phyloP scores from a whole-genome alignment of 2,329 filamentous ascomycete genomes.

The Huntiella abstrusa region DNA sequence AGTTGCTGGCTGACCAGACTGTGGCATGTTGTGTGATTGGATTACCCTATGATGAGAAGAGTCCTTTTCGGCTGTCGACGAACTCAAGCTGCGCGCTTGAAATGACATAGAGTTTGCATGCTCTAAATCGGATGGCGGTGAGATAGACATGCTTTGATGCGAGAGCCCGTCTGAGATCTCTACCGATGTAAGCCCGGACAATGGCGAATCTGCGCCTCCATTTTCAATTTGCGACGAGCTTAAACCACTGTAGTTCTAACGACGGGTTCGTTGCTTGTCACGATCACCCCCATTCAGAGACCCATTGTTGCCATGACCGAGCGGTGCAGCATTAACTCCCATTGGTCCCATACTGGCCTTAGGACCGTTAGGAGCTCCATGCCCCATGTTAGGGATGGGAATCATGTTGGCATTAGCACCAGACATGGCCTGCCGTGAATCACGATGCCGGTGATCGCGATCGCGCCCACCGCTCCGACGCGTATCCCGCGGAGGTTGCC shows the following conservation, averaged over 20 bases:
- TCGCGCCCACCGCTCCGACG: slow-evolving; percentile 12
- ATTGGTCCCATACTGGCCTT: slow-evolving; percentile 3
- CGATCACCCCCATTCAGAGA: slow-evolving; percentile 16
- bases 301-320: neutral
- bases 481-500: slow-evolving; percentile 14
- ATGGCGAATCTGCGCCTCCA: no score
- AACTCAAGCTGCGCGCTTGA: no score
- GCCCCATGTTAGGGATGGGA: slow-evolving; percentile 2
- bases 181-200: no score
- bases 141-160: no score
- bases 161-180: no score
- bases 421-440: slow-evolving; percentile 1
- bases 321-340: slow-evolving; percentile 10
- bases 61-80: no score
- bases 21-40: no score
- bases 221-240: neutral
- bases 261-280: slow-evolving; percentile 20
- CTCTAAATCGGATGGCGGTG: no score
- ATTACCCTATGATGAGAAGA: no score
- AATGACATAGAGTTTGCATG: no score
- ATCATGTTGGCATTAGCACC: slow-evolving; percentile 4
- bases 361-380: neutral
- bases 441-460: slow-evolving; percentile 8
- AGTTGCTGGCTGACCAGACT: no score
- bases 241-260: slow-evolving; percentile 12